phyloP scores from a whole-genome alignment of 2,329 filamentous ascomycete genomes.

The Kalmusia sp. region DNA sequence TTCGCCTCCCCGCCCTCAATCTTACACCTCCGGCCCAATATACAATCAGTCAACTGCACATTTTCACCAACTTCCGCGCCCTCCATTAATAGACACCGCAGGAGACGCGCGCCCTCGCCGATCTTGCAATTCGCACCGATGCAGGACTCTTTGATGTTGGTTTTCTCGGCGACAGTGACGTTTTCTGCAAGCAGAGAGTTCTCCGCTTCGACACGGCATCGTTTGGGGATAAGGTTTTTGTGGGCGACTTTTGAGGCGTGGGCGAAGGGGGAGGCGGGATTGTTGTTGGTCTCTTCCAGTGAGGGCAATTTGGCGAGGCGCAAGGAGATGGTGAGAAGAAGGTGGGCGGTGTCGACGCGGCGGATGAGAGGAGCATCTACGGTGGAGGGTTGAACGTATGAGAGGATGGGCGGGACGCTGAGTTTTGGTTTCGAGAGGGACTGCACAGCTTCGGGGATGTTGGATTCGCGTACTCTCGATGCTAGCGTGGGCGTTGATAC shows the following conservation, averaged over 20 bases:
- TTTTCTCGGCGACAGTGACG: slow-evolving; percentile 86
- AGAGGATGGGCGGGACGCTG: slow-evolving; percentile 75
- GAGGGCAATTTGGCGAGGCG: slow-evolving; percentile 85
- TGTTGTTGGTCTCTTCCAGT: slow-evolving; percentile 66
- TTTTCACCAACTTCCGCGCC: slow-evolving; percentile 84
- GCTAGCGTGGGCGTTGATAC: slow-evolving; percentile 35
- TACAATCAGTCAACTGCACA: slow-evolving; percentile 85
- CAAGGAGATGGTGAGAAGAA: slow-evolving; percentile 82
- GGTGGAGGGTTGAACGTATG: slow-evolving; percentile 76
- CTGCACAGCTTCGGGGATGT: slow-evolving; percentile 33
- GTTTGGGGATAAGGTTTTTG: slow-evolving; percentile 78
- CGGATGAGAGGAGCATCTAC: slow-evolving; percentile 72
- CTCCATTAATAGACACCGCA: slow-evolving; percentile 92
- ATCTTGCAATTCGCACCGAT: slow-evolving; percentile 89
- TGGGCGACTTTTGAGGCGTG: slow-evolving; percentile 83
- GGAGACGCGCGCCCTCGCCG: slow-evolving; percentile 81
- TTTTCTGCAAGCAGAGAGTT: slow-evolving; percentile 89
- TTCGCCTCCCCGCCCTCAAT: slow-evolving; percentile 77
- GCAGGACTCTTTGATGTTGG: slow-evolving; percentile 90
- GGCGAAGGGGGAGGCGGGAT: slow-evolving; percentile 71
- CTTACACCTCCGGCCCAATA: slow-evolving; percentile 80
- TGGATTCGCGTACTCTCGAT: slow-evolving; percentile 44
- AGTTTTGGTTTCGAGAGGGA: slow-evolving; percentile 45
- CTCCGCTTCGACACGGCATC: slow-evolving; percentile 80
- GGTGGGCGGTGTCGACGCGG: slow-evolving; percentile 84